Base-by-base conservation (phyloP, 805 yeast genomes). In the Wickerhamomyces ciferrii region DNA sequence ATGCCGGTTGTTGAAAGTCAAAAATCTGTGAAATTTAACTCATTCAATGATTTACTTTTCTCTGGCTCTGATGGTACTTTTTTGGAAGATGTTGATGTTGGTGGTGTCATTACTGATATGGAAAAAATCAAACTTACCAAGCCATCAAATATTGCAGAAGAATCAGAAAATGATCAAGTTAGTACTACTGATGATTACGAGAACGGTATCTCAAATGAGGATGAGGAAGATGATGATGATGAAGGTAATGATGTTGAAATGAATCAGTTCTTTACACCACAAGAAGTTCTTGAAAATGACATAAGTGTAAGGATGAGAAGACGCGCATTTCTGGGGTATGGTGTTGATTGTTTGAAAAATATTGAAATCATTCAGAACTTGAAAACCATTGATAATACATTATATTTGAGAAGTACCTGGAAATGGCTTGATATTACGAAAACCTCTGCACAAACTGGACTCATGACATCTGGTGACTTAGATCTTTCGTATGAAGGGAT, bases 401-500 rank as follows among this genome's bases (percentile, higher is more conserved):
- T 69, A n/a, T 85, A 79, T 51, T 67, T 84, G 43, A 70, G 84
- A 50, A 84, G 87, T 54, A 84, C 96, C 0, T 92, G 98, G 98
- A 82, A 84, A 59, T 92, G 98, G 98, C 67, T 92, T 29, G 77
- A 80, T 1, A 77, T 87, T 43, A 88, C 95, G 0, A 75, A 79
- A 45, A 79, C 77, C 38, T 74, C 87, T 1, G 80, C 81, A 4
- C 75, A 74, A 18, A 77, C 81, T 43, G 84, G 87, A 0, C 69
- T 83, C 2, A 84, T 87, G 85, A 69, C 78, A 3, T 74, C 84
- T 5, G 81, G 80, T 21, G 83, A 78, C 17, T 68, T 88, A 35
- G 97, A 92, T 59, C 72, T 92, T 29, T 91, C 96, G 1, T 90
- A 79, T 60, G 84, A 86, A 53, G 99, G 99, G 7, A 95, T 92